Base-by-base conservation (phyloP, 192 early-diverging fungal species). In the Kickxella alabastrina region DNA sequence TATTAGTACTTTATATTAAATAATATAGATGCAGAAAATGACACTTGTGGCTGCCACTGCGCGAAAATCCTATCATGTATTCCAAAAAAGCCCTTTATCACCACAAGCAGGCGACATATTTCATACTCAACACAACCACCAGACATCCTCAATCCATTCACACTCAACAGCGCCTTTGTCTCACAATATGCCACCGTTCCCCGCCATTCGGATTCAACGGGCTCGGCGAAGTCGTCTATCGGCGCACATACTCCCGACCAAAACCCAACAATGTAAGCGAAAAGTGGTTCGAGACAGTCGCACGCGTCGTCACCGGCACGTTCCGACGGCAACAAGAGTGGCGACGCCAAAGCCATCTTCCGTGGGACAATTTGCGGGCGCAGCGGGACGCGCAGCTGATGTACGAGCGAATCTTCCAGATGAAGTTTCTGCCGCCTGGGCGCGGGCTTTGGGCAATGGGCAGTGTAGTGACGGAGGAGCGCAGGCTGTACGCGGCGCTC, bases 371-470 rank as follows among this genome's bases (percentile, higher is more conserved):
- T 13, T 2, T n/a, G 10, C 29, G 62, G 46, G 57, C 73, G 2
- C 77, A 79, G 51, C n/a, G 28, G n/a, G 40, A 50, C 5, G 77
- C 77, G 19, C 70, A 79, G 50, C 29, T 24, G n/a, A 79, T 79
- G 77, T 79, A 74, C 44, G 73, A 60, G 25, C 51, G 59, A 43
- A 79, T 79, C 22, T 79, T 72, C 24, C 32, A 58, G 14, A 75
- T 79, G 72, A 79, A 79, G 57, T 79, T 79, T 53, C 41, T 79
- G 29, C 69, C 76, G 24, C 76, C 76, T 9, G 71, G 76, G 19
- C 62, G 77, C 39, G 77, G 77, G 1, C 67, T 79, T 3, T 79
- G 77, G 77, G 77, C 77, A 17, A 79, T 79, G 77, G 77, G 77
- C 9, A 61, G 56, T 25, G 54, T 73, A 3, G 37, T 79, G 15